phyloP scores from a whole-genome alignment of 306 rosid species.

The Fagus crenata region DNA sequence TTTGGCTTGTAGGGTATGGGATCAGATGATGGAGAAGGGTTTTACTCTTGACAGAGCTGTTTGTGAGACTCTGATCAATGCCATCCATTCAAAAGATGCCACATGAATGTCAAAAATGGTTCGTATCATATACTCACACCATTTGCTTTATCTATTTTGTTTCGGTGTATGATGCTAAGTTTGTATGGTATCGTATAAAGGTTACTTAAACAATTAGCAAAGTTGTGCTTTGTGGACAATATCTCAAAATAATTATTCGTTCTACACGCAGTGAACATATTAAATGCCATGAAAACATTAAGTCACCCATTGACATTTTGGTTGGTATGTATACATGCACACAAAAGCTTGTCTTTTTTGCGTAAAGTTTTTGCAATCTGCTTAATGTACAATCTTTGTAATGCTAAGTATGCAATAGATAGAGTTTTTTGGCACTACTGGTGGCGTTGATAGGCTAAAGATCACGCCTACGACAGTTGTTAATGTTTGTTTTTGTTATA shows the following conservation, averaged over 20 bases:
- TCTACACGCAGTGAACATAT: neutral
- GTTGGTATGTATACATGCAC: neutral
- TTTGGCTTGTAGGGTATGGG: conserved; percentile 81
- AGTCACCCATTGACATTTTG: neutral
- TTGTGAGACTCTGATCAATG: conserved; percentile 63
- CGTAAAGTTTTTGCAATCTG: no score
- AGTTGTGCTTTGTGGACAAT: neutral
- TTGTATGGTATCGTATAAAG: neutral
- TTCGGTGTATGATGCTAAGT: neutral
- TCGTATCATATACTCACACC: conserved; percentile 16
- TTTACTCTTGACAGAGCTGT: conserved; percentile 64
- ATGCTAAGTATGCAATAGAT: neutral
- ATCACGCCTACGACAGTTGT: neutral
- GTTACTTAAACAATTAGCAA: neutral
- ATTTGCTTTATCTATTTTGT: conserved; percentile 13
- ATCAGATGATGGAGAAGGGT: conserved; percentile 96
- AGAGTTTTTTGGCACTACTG: neutral
- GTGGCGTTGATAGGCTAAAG: neutral
- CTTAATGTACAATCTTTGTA: neutral
- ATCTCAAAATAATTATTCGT: neutral
- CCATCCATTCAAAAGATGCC: conserved; percentile 52
- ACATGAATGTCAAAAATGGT: conserved; percentile 34
- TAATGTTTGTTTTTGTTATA: neutral
- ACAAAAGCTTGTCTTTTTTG: neutral
- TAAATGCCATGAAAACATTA: neutral